Percentiles rank a stretch among this genome's conserved stretches.
Evolutionary conservation across 2,329 filamentous ascomycete genomes (phyloP).

Genomic region (Orbilia oligospora): DNA sequence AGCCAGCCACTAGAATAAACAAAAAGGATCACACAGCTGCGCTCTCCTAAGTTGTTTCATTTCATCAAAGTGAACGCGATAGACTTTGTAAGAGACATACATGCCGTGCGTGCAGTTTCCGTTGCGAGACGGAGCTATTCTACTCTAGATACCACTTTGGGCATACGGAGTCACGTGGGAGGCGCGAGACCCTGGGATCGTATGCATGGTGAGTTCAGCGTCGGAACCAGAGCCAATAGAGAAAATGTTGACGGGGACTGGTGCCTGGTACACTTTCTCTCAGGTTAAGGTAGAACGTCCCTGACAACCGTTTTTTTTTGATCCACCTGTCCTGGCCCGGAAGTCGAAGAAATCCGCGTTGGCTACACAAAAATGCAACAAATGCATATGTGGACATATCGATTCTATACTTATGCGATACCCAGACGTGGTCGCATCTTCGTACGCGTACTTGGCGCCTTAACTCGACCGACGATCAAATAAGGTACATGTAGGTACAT

Average conservation of each 20-base stretch:
- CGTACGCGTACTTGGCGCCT: not conserved
- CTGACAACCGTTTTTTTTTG: constrained; percentile 1
- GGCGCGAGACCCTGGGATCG: constrained; percentile 23
- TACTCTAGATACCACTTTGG: constrained; percentile 38
- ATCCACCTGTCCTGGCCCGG: not conserved
- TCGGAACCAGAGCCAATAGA: not conserved
- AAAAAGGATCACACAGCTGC: constrained; percentile 10
- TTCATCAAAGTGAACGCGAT: constrained; percentile 23
- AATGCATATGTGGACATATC: constrained; percentile 11
- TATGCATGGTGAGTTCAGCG: constrained; percentile 20
- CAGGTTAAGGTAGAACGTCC: not conserved
- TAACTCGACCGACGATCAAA: not conserved
- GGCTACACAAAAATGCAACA: constrained; percentile 11
- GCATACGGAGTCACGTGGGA: constrained; percentile 33
- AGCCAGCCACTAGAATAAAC: constrained; percentile 48
- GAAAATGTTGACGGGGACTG: not conserved
- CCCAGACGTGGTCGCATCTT: not conserved
- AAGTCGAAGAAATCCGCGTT: constrained; percentile 10
- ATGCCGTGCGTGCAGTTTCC: constrained; percentile 19
- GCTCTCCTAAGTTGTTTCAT: constrained; percentile 20
- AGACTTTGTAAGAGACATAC: constrained; percentile 11
- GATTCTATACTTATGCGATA: not conserved
- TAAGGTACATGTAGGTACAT: constrained; percentile 5
- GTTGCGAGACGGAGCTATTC: constrained; percentile 32
- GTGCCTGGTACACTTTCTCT: constrained; percentile 14